phyloP scores from a whole-genome alignment of 192 early-diverging fungal genomes.

The Coemansia sp. region DNA sequence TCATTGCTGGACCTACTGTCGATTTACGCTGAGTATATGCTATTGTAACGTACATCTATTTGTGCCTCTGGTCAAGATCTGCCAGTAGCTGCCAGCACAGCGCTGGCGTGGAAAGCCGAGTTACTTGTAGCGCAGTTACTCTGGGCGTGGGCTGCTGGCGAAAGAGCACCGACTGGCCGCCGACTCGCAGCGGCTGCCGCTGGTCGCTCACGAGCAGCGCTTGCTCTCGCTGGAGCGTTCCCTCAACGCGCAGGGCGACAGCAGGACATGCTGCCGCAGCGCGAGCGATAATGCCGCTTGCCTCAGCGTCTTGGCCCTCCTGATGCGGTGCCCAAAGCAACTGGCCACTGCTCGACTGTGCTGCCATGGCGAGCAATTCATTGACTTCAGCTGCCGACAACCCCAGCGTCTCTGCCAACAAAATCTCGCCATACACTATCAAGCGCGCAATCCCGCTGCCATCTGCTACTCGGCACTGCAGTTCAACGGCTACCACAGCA shows the following conservation, averaged over 20 bases:
- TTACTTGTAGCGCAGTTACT: slow-evolving; percentile 13
- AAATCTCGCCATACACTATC: background rate
- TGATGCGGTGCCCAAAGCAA: slow-evolving; percentile 28
- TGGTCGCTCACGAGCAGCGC: background rate
- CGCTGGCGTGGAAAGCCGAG: slow-evolving; percentile 10
- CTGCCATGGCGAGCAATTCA: slow-evolving; percentile 14
- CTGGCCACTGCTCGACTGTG: slow-evolving; percentile 31
- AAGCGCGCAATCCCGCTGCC: slow-evolving; percentile 43
- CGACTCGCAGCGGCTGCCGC: slow-evolving; percentile 37
- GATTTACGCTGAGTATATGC: no score
- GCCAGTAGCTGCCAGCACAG: slow-evolving; percentile 25
- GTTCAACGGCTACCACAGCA: background rate
- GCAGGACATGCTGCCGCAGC: slow-evolving; percentile 3
- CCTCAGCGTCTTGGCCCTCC: background rate
- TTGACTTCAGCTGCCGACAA: slow-evolving; percentile 8
- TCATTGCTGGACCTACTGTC: no score
- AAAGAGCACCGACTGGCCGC: slow-evolving; percentile 13
- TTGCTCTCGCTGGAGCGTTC: background rate
- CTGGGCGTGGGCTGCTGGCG: slow-evolving; percentile 13
- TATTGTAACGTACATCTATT: no score
- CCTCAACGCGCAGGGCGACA: slow-evolving; percentile 17
- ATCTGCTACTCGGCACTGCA: slow-evolving; percentile 28
- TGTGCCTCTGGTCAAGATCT: background rate
- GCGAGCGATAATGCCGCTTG: background rate
- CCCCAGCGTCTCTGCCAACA: slow-evolving; percentile 3